phyloP scores from a whole-genome alignment of 164 flowering plant genomes.

The Tinospora cordifolia region DNA sequence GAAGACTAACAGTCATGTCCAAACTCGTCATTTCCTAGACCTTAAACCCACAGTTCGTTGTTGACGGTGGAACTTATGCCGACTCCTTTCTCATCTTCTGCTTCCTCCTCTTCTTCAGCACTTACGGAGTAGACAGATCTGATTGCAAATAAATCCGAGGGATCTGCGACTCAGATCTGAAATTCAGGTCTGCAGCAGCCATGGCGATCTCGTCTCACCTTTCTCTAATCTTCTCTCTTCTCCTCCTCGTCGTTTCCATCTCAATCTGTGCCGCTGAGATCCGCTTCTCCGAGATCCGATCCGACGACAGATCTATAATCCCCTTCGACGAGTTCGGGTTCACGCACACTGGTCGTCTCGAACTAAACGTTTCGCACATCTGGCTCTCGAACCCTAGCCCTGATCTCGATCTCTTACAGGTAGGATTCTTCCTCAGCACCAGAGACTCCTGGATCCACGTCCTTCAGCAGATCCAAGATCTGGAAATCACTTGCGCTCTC shows the following conservation, averaged over 20 bases:
- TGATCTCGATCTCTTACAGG: conserved; percentile 33
- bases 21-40: too few relatives aligned
- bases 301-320: conserved; percentile 63
- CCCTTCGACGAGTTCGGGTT: conserved; percentile 91
- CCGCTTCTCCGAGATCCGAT: conserved; percentile 50
- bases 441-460: conserved; percentile 74
- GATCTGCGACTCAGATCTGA: conserved; percentile 5
- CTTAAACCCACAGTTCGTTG: too few relatives aligned
- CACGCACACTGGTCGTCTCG: conserved; percentile 68
- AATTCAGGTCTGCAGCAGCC: conserved; percentile 6
- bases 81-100: too few relatives aligned
- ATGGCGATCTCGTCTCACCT: conserved; percentile 28
- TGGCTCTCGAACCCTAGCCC: conserved; percentile 34
- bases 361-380: conserved; percentile 59
- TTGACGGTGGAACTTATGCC: too few relatives aligned
- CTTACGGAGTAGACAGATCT: too few relatives aligned
- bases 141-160: neutral
- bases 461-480: conserved; percentile 57
- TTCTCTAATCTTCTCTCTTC: conserved; percentile 12
- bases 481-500: conserved; percentile 65
- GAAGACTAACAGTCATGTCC: too few relatives aligned
- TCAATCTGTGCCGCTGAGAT: conserved; percentile 45
- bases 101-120: too few relatives aligned
- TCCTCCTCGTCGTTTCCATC: conserved; percentile 22
- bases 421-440: conserved; percentile 91